These are phyloP conservation scores for Candida incommunis DNA, from an alignment of 805 yeast species.

Conservation along the genomic window DNA sequence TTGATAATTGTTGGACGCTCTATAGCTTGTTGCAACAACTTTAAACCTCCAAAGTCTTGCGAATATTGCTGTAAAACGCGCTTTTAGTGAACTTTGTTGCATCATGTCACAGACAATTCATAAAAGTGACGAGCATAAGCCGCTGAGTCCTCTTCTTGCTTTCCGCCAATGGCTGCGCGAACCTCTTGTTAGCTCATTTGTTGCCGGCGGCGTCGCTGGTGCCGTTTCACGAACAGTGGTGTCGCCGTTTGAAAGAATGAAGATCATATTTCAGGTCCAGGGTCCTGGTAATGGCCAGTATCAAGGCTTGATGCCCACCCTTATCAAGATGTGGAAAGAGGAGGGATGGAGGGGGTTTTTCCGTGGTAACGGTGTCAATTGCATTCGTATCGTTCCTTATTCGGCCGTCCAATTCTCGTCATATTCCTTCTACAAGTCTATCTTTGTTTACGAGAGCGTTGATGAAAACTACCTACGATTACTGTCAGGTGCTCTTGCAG, in stretches of 20 bases:
- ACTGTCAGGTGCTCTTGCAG: slow-evolving; percentile 69
- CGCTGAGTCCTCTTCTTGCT: not conserved
- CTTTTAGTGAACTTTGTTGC: no score
- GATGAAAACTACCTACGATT: slow-evolving; percentile 29
- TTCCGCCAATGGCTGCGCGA: slow-evolving; percentile 5
- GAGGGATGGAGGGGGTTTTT: slow-evolving; percentile 88
- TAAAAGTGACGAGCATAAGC: not conserved
- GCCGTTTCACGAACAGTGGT: slow-evolving; percentile 88
- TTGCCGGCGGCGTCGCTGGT: slow-evolving; percentile 95
- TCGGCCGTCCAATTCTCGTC: slow-evolving; percentile 88
- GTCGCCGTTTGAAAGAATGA: slow-evolving; percentile 90
- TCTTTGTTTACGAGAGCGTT: slow-evolving; percentile 20
- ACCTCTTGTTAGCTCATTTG: slow-evolving; percentile 52
- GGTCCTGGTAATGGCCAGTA: slow-evolving; percentile 35
- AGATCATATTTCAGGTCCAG: slow-evolving; percentile 82
- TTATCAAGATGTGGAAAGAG: slow-evolving; percentile 64
- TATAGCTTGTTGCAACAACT: not conserved
- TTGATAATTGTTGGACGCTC: no score
- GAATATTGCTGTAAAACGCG: no score
- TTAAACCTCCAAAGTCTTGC: not conserved
- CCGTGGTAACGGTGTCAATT: slow-evolving; percentile 83
- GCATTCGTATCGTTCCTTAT: slow-evolving; percentile 83
- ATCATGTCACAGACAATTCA: not conserved
- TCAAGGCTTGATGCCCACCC: slow-evolving; percentile 63
- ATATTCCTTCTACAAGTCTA: slow-evolving; percentile 41